Evolutionary conservation across 2,329 filamentous ascomycete species (phyloP).

Genomic region (Biscogniauxia marginata): DNA sequence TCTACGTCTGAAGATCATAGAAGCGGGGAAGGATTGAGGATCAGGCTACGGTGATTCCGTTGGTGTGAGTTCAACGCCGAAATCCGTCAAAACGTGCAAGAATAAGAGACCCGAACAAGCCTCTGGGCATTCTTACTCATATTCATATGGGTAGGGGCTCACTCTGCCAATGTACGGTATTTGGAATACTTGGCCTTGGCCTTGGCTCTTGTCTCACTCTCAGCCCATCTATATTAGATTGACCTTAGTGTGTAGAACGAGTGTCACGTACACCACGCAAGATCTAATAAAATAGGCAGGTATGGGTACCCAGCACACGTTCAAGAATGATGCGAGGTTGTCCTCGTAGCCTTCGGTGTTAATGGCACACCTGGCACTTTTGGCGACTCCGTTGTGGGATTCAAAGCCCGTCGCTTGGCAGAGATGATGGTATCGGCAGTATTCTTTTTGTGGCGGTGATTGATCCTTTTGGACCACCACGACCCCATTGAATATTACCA

Average conservation of each 20-base stretch:
- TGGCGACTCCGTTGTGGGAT: not conserved
- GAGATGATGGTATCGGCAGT: not conserved
- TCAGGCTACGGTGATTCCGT: not conserved
- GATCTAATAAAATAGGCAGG: not conserved
- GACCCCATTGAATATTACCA: not conserved
- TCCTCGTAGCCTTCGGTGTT: not conserved
- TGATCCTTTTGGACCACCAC: not conserved
- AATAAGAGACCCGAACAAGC: not conserved
- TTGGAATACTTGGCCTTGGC: not conserved
- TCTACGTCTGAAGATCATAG: not conserved
- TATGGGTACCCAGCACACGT: not conserved
- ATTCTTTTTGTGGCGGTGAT: not conserved
- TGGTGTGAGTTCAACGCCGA: not conserved
- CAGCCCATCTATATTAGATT: not conserved
- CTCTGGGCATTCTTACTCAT: not conserved
- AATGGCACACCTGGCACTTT: not conserved
- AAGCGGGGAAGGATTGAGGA: not conserved
- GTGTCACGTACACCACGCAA: not conserved
- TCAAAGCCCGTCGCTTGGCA: not conserved
- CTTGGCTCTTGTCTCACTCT: not conserved
- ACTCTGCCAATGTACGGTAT: no score
- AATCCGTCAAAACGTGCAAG: not conserved
- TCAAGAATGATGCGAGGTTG: not conserved
- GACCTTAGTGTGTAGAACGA: not conserved
- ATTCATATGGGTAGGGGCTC: not conserved